These are phyloP conservation scores for Camelina laxa DNA, from an alignment of 345 rosid genomes.

Conservation along the genomic window DNA sequence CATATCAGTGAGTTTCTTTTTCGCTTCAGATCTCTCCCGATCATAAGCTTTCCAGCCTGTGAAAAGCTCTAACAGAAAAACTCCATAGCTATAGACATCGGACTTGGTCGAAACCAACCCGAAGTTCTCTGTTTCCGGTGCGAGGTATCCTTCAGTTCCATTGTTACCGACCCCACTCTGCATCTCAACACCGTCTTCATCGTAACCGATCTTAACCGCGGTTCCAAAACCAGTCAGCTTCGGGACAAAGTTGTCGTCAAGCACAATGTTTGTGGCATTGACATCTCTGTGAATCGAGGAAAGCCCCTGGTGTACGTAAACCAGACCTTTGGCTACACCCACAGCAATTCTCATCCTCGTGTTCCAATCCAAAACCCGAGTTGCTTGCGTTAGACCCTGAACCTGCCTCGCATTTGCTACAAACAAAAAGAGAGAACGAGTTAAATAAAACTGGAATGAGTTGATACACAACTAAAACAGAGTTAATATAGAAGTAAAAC, in stretches of 20 bases:
- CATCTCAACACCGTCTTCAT: constrained; percentile 57
- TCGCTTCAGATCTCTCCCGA: constrained; percentile 39
- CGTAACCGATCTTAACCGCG: constrained; percentile 46
- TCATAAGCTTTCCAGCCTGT: constrained; percentile 75
- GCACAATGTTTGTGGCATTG: constrained; percentile 71
- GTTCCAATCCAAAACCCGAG: constrained; percentile 58
- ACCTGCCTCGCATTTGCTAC: not conserved
- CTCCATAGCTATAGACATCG: constrained; percentile 85
- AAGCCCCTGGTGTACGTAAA: constrained; percentile 67
- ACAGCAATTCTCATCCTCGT: constrained; percentile 74
- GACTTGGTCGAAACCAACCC: constrained; percentile 72
- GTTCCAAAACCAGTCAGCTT: constrained; percentile 61
- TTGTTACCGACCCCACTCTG: constrained; percentile 55
- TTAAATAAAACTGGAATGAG: not conserved
- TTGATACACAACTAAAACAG: not conserved
- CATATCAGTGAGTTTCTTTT: constrained; percentile 15
- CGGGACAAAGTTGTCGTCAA: constrained; percentile 51
- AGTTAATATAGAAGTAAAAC: not conserved
- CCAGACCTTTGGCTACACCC: constrained; percentile 73
- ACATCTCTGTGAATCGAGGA: constrained; percentile 69
- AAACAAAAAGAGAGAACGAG: not conserved
- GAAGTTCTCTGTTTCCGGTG: constrained; percentile 40
- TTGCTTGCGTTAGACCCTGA: not conserved
- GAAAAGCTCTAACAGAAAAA: constrained; percentile 69
- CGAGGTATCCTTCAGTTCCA: constrained; percentile 74